These are phyloP conservation scores for Mycosphaerelloides madeirae DNA, from an alignment of 2,329 filamentous ascomycete genomes.

Conservation along the genomic window DNA sequence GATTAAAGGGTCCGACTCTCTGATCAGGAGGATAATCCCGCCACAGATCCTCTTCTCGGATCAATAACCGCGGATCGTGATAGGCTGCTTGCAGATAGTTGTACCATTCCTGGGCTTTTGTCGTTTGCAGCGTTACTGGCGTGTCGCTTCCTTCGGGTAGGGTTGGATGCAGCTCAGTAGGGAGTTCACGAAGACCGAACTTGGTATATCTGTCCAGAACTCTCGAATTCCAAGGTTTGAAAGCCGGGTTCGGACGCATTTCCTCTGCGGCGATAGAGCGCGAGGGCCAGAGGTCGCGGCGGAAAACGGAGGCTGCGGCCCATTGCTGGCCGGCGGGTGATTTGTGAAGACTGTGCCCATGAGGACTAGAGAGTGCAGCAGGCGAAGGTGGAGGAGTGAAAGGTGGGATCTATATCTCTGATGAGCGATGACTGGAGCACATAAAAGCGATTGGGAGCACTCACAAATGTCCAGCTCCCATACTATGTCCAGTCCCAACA, in stretches of 20 bases:
- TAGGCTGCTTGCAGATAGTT: conserved; percentile 8
- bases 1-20: conserved; percentile 52
- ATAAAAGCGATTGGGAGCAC: conserved; percentile 56
- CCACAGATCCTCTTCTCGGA: neutral
- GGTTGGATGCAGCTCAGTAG: conserved; percentile 57
- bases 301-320: conserved; percentile 51
- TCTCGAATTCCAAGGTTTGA: conserved; percentile 76
- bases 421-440: neutral
- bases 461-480: conserved; percentile 55
- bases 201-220: conserved; percentile 69
- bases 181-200: conserved; percentile 66
- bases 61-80: conserved; percentile 5
- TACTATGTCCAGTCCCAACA: conserved; percentile 78
- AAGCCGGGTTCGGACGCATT: conserved; percentile 64
- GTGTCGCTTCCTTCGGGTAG: neutral
- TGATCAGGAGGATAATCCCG: conserved; percentile 3
- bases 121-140: conserved; percentile 69
- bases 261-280: conserved; percentile 57
- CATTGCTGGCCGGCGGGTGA: conserved; percentile 23
- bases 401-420: conserved; percentile 59
- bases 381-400: conserved; percentile 69
- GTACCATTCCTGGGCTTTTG: conserved; percentile 79
- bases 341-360: conserved; percentile 70
- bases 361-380: conserved; percentile 49
- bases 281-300: conserved; percentile 76